Evolutionary conservation across 345 rosid species (phyloP).

Genomic region (Ceriops tagal): DNA sequence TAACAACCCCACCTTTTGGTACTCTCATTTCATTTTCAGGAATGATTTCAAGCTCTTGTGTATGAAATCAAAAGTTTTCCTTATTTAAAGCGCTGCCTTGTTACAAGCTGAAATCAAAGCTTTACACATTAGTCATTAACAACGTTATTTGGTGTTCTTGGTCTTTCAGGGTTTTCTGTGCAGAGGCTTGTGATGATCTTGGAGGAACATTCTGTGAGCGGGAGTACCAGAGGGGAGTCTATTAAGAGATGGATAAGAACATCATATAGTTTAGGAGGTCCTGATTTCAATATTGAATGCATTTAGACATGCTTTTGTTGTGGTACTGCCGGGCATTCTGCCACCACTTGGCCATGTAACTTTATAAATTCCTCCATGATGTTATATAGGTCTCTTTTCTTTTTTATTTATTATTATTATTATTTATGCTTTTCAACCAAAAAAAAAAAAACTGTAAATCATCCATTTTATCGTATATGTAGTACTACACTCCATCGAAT

Average conservation of each 20-base stretch:
- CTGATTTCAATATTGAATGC: neutral
- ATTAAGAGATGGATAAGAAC: slow-evolving; percentile 6
- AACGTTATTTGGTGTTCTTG: neutral
- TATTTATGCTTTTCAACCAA: no score
- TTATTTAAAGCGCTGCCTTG: no score
- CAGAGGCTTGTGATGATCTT: slow-evolving; percentile 38
- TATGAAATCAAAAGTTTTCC: no score
- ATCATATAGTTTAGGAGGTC: neutral
- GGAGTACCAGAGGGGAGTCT: slow-evolving; percentile 33
- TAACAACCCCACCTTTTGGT: neutral
- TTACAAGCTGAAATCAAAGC: no score
- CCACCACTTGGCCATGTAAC: neutral
- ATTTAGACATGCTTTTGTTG: neutral
- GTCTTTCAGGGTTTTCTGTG: slow-evolving; percentile 34
- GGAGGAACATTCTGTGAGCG: slow-evolving; percentile 32
- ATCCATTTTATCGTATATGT: no score
- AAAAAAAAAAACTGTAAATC: no score
- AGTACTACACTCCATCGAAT: no score
- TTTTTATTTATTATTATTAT: no score
- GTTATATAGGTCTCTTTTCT: neutral
- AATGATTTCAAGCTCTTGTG: no score
- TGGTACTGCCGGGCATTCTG: no score
- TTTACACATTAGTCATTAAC: no score
- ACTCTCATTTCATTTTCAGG: no score
- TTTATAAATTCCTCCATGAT: neutral